Conservation (phyloP, 257 asterid genomes). For the Plantago ovata region DNA sequence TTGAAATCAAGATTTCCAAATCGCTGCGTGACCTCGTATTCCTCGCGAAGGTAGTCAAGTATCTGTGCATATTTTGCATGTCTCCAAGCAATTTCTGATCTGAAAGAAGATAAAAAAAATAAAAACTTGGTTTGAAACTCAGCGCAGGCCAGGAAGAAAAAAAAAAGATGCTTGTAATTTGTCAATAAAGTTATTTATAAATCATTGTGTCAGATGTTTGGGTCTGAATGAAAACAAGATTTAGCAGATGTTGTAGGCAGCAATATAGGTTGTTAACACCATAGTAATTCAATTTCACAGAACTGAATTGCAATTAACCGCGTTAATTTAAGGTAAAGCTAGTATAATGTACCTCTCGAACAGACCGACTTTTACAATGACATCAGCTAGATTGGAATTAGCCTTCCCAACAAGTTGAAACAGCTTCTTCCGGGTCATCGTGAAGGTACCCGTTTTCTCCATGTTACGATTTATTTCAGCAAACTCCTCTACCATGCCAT, state of each 20-base stretch:
- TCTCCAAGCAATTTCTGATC: conserved; percentile 99
- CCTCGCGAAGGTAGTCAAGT: conserved; percentile 92
- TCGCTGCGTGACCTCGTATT: conserved; percentile 90
- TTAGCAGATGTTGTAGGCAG: neutral
- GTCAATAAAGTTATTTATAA: too few species aligned
- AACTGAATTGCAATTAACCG: too few species aligned
- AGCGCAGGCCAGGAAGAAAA: too few species aligned
- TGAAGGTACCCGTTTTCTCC: conserved; percentile 94
- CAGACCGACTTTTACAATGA: conserved; percentile 82
- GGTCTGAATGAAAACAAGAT: neutral
- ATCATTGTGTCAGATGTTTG: too few species aligned
- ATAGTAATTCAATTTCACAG: too few species aligned
- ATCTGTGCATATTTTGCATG: conserved; percentile 93
- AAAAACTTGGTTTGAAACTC: too few species aligned
- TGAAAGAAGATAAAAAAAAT: too few species aligned
- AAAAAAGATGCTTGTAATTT: too few species aligned
- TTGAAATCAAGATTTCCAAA: conserved; percentile 92
- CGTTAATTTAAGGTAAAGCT: too few species aligned
- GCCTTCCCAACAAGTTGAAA: conserved; percentile 99
- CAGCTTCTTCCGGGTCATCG: conserved; percentile 82
- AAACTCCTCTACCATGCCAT: conserved; percentile 92
- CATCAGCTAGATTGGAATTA: conserved; percentile 92
- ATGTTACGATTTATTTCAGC: conserved; percentile 86
- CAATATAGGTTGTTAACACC: neutral
- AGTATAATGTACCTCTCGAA: conserved; percentile 65